Percentiles rank a stretch among this genome's conserved stretches.
Conservation (phyloP, 1,139 yeast genomes). For the Dujonia santamariae region DNA sequence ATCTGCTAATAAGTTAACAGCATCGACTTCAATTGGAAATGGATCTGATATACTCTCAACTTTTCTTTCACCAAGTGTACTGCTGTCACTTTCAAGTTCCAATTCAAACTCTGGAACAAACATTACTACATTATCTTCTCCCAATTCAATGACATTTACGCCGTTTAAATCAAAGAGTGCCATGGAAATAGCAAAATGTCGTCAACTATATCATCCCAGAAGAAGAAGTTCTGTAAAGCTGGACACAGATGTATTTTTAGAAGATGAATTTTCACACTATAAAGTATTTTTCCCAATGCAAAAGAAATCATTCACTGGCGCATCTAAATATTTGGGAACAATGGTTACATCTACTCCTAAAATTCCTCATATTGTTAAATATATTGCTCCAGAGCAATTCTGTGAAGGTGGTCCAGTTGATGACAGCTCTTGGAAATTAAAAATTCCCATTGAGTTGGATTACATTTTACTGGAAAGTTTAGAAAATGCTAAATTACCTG, state of each 20-base stretch:
- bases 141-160: background rate
- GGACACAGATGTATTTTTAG: constrained; percentile 3
- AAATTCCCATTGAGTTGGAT: constrained; percentile 8
- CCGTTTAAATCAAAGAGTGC: constrained; percentile 16
- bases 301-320: constrained; percentile 14
- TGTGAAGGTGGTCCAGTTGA: constrained; percentile 9
- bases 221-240: background rate
- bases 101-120: background rate
- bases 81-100: background rate
- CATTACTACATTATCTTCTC: background rate
- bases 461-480: constrained; percentile 4
- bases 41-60: background rate
- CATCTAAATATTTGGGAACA: constrained; percentile 14
- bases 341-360: constrained; percentile 27
- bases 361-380: constrained; percentile 19
- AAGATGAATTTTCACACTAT: constrained; percentile 8
- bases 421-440: constrained; percentile 6
- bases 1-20: constrained; percentile 1
- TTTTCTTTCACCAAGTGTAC: background rate
- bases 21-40: background rate
- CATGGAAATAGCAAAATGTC: constrained; percentile 17
- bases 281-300: constrained; percentile 13
- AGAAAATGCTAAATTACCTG: constrained; percentile 20
- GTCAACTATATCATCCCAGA: constrained; percentile 18
- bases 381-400: constrained; percentile 8